Base-by-base conservation (phyloP, 495 filamentous ascomycete species). In the Tuber melanosporum region DNA sequence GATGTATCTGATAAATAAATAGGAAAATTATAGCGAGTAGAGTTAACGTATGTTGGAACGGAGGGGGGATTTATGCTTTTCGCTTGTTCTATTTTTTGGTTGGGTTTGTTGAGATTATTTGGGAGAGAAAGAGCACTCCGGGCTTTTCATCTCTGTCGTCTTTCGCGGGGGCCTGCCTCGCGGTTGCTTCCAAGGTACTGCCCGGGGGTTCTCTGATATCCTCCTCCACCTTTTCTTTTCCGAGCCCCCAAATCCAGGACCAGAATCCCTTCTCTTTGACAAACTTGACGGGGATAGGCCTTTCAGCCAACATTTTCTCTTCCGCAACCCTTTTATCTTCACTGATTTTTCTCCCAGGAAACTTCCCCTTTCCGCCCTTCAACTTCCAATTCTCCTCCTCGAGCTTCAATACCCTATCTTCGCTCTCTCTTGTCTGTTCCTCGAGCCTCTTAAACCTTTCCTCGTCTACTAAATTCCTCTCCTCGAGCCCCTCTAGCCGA, bases 401-500 rank as follows among this genome's bases (percentile, higher is more conserved):
- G 5, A 94, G 84, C 75, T 90, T 90, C 43, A 86, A 87, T 42
- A 95, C 87, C 70, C 89, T 87, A 66, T 80, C 80, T 71, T 86
- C 85, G 47, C 79, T 71, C 49, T 72, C 26, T n/a, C 71, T 52
- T 17, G 73, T 66, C 20, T 32, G 70, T 74, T 91, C 86, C 82
- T 92, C 90, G 9, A 93, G 84, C 80, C 91, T 91, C 45, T 86
- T 87, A 44, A 95, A 87, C 71, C 90, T 87, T 69, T 76, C 76
- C 74, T 86, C 85, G 43, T 83, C 82, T 62, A 82, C 77, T 20
- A 80, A 62, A 6, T 79, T 83, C 71, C 82, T 77, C 76, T 82
- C 83, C 81, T 88, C 87, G 17, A 92, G 82, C 72, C 89, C 86
- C 73, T 90, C 87, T 22, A 93, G 81, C 76, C 88, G 84, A 73